These are phyloP conservation scores for Hymenoscyphus albidus DNA, from an alignment of 2,329 filamentous ascomycete species.

Conservation along the genomic window DNA sequence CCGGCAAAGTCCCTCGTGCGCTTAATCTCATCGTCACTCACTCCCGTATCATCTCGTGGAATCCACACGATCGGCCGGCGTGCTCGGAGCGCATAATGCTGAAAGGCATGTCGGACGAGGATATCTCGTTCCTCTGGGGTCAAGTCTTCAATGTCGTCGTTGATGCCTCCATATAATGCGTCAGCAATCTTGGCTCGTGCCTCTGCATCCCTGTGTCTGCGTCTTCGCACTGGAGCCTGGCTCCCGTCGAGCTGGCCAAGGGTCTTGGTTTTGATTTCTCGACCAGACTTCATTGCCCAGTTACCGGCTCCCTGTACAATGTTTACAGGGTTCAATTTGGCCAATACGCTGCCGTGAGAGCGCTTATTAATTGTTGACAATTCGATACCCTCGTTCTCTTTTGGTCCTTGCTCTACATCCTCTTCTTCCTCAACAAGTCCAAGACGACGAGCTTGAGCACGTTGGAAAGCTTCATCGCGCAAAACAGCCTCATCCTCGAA, in stretches of 20 bases:
- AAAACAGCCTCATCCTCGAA: conserved; percentile 91
- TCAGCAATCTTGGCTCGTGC: conserved; percentile 69
- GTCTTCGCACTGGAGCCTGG: conserved; percentile 32
- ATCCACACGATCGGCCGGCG: conserved; percentile 90
- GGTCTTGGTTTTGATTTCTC: conserved; percentile 37
- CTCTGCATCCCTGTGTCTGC: conserved; percentile 61
- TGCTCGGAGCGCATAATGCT: conserved; percentile 82
- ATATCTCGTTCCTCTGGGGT: conserved; percentile 84
- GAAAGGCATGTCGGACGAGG: conserved; percentile 82
- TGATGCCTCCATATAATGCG: conserved; percentile 79
- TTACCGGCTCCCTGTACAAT: conserved; percentile 29
- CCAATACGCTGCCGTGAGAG: conserved; percentile 13
- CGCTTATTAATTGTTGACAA: conserved; percentile 44
- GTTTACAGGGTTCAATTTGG: conserved; percentile 31
- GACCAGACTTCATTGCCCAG: conserved; percentile 30
- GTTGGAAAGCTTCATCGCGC: conserved; percentile 85
- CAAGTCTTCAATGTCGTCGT: conserved; percentile 92
- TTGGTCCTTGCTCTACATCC: conserved; percentile 39
- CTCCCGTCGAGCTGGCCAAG: conserved; percentile 42
- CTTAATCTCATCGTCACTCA: conserved; percentile 86
- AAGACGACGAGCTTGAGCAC: conserved; percentile 68
- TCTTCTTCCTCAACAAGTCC: conserved; percentile 49
- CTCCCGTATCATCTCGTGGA: conserved; percentile 81
- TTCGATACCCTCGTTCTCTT: conserved; percentile 36
- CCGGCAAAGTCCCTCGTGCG: conserved; percentile 62